Evolutionary conservation across 306 rosid species (phyloP).

Genomic region (Trifolium pratense): DNA sequence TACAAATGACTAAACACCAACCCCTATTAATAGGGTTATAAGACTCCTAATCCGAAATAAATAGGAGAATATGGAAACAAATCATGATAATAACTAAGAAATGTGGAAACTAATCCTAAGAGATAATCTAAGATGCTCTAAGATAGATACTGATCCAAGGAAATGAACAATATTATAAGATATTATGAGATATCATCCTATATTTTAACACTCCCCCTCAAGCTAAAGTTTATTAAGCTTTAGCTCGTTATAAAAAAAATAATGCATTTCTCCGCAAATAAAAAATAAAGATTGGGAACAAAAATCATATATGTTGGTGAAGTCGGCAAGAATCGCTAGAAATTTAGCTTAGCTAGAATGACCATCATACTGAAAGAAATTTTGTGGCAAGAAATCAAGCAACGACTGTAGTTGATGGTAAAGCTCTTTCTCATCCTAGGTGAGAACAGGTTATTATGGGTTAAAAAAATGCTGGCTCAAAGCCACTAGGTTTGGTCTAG

Average conservation of each 20-base stretch:
- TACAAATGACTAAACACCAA: not conserved
- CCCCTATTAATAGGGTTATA: not conserved
- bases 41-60: not conserved
- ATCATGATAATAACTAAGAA: not conserved
- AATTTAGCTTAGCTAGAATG: too few species aligned
- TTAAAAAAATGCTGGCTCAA: too few species aligned
- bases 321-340: too few species aligned
- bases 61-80: not conserved
- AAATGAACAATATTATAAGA: too few species aligned
- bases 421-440: too few species aligned
- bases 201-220: not conserved
- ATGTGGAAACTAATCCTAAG: not conserved
- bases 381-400: too few species aligned
- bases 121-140: not conserved
- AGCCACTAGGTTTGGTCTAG: too few species aligned
- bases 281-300: slow-evolving; percentile 6
- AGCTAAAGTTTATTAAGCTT: slow-evolving; percentile 3
- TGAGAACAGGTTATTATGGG: too few species aligned
- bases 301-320: not conserved
- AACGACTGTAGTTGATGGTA: too few species aligned
- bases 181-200: not conserved
- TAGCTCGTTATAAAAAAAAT: not conserved
- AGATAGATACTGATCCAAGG: too few species aligned
- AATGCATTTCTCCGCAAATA: not conserved
- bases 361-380: too few species aligned